Evolutionary conservation across 1,284 basidiomycete genomes (phyloP).

Genomic region (Phenoliferia sp.): DNA sequence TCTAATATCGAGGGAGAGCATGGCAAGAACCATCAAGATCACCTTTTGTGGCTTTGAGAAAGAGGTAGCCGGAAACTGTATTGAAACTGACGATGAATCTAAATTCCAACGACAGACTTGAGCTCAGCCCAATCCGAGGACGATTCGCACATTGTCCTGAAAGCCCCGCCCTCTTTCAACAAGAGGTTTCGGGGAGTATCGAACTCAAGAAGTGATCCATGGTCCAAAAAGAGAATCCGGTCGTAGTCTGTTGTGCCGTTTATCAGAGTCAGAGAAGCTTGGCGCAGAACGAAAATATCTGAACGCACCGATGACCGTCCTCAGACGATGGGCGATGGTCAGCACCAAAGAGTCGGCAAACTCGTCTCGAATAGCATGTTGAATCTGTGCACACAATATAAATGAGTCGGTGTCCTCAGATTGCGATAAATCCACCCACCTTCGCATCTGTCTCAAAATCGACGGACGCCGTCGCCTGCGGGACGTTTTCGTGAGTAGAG

Average conservation of each 20-base stretch:
- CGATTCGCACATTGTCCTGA: constrained; percentile 24
- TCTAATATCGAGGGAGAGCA: too few relatives aligned
- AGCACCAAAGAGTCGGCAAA: constrained; percentile 70
- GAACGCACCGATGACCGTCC: constrained; percentile 40
- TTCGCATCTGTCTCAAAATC: constrained; percentile 57
- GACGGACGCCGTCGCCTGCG: constrained; percentile 26
- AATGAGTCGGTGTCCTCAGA: too few relatives aligned
- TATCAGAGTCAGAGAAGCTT: neutral
- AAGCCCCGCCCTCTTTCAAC: constrained; percentile 25
- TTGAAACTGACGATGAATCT: too few relatives aligned
- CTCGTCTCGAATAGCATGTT: constrained; percentile 71
- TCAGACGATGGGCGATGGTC: constrained; percentile 52
- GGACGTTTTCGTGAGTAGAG: too few relatives aligned
- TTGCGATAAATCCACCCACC: neutral
- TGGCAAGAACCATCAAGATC: too few relatives aligned
- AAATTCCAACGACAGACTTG: neutral
- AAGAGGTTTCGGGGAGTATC: constrained; percentile 25
- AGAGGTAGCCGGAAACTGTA: too few relatives aligned
- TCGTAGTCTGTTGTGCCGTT: constrained; percentile 34
- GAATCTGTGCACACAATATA: constrained; percentile 55
- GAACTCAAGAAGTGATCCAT: constrained; percentile 28
- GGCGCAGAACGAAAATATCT: neutral
- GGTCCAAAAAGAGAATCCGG: constrained; percentile 46
- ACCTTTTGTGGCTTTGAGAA: too few relatives aligned
- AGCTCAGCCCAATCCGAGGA: constrained; percentile 23